These are phyloP conservation scores for Puccinia coronata DNA, from an alignment of 1,284 basidiomycete genomes.

Conservation along the genomic window DNA sequence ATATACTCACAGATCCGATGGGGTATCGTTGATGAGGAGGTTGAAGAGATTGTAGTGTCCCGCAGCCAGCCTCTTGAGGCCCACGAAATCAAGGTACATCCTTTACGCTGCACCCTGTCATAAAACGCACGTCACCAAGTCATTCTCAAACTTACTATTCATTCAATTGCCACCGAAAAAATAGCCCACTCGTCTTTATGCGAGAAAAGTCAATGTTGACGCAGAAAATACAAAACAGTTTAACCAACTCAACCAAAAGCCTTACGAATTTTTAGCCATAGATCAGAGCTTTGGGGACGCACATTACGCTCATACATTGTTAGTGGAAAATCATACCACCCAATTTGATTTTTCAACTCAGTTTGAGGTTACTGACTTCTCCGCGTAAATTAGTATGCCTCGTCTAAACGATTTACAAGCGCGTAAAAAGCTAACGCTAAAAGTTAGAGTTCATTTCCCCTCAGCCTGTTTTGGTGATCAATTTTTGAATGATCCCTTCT, in stretches of 20 bases:
- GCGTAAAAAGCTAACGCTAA: slow-evolving; percentile 50
- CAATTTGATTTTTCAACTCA: background rate
- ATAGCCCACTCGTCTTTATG: slow-evolving; percentile 54
- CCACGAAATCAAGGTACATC: slow-evolving; percentile 47
- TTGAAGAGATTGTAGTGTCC: slow-evolving; percentile 43
- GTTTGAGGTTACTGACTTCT: background rate
- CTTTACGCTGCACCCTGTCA: slow-evolving; percentile 27
- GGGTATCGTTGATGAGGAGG: slow-evolving; percentile 52
- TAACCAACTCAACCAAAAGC: slow-evolving; percentile 45
- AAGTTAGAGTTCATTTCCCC: slow-evolving; percentile 27
- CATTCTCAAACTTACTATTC: background rate
- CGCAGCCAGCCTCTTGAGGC: slow-evolving; percentile 50
- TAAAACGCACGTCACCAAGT: background rate
- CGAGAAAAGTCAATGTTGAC: slow-evolving; percentile 49
- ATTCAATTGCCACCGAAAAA: background rate
- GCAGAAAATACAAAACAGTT: slow-evolving; percentile 53
- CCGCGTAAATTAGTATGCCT: slow-evolving; percentile 7
- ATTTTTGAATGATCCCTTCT: background rate
- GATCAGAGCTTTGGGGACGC: slow-evolving; percentile 48
- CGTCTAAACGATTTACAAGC: slow-evolving; percentile 53
- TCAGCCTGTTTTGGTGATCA: background rate
- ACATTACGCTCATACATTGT: slow-evolving; percentile 39
- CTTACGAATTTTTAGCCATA: slow-evolving; percentile 44
- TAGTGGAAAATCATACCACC: background rate
- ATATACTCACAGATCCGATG: slow-evolving; percentile 50